Conservation (phyloP, 768 basidiomycete genomes). For the Pilatotrama ljubarskyi region DNA sequence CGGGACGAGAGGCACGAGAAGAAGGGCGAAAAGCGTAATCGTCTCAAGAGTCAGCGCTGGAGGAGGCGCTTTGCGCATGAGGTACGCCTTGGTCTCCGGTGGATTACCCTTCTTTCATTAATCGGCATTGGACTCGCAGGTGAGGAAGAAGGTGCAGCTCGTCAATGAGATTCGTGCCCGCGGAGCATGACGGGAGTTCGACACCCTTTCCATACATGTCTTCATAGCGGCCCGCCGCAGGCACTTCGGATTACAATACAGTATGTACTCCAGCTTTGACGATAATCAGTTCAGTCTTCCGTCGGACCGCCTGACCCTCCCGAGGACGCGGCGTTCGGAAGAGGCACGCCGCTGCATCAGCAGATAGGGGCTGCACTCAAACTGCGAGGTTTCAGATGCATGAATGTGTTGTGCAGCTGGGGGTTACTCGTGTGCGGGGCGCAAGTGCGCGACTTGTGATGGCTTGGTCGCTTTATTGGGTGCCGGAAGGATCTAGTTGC, state of each 20-base stretch:
- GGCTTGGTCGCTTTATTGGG: neutral
- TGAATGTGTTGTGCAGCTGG: constrained; percentile 13
- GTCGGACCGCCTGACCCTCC: neutral
- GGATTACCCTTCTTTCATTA: constrained; percentile 19
- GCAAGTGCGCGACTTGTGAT: neutral
- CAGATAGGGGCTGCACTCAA: constrained; percentile 13
- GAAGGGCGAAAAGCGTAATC: constrained; percentile 75
- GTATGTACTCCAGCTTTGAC: constrained; percentile 16
- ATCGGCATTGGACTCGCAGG: constrained; percentile 51
- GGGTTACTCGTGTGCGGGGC: constrained; percentile 1
- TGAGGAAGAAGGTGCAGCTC: constrained; percentile 79
- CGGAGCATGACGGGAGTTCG: constrained; percentile 50
- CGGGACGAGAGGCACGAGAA: constrained; percentile 70
- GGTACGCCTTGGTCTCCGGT: constrained; percentile 42
- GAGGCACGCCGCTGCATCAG: neutral
- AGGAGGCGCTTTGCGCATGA: constrained; percentile 77
- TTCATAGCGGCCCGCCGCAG: constrained; percentile 13
- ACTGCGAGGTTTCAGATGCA: constrained; percentile 21
- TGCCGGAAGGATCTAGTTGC: constrained; percentile 18
- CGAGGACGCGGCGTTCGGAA: constrained; percentile 9
- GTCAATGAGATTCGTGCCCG: constrained; percentile 77
- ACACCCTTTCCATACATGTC: neutral
- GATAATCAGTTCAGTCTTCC: constrained; percentile 10
- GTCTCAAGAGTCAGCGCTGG: constrained; percentile 77
- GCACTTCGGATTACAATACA: constrained; percentile 11